phyloP scores from a whole-genome alignment of 331 rosid genomes.

The Arachis monticola region DNA sequence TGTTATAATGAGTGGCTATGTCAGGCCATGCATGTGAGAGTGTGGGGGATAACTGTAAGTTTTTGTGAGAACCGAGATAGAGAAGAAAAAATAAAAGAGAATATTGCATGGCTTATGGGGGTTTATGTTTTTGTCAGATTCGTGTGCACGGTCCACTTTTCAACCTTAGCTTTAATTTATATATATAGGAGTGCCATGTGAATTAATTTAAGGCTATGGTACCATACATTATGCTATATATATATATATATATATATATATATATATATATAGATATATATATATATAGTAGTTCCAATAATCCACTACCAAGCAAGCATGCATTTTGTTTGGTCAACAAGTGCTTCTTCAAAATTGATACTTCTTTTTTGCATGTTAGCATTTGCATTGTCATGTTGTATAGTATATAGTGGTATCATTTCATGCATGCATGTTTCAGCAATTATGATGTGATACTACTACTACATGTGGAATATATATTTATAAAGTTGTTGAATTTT shows the following conservation, averaged over 20 bases:
- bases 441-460: too few species aligned
- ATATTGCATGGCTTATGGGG: constrained; percentile 66
- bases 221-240: too few species aligned
- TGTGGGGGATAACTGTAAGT: constrained; percentile 55
- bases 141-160: constrained; percentile 52
- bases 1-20: constrained; percentile 81
- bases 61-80: constrained; percentile 56
- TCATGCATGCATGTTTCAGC: too few species aligned
- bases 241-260: too few species aligned
- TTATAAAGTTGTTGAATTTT: too few species aligned
- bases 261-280: too few species aligned
- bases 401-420: too few species aligned
- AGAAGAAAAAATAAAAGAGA: constrained; percentile 19
- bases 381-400: too few species aligned
- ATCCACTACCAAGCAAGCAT: background rate
- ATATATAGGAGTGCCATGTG: constrained; percentile 52
- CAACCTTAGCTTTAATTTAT: constrained; percentile 30
- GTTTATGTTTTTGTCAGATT: constrained; percentile 59
- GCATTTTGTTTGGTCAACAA: constrained; percentile 9
- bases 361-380: background rate
- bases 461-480: too few species aligned
- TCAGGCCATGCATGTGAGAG: constrained; percentile 92
- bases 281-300: constrained; percentile 22
- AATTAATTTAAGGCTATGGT: constrained; percentile 26
- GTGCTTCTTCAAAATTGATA: background rate